Percentiles rank a stretch among this genome's conserved stretches.
phyloP scores from a whole-genome alignment of 768 basidiomycete genomes.

The Kondoa subrosea region DNA sequence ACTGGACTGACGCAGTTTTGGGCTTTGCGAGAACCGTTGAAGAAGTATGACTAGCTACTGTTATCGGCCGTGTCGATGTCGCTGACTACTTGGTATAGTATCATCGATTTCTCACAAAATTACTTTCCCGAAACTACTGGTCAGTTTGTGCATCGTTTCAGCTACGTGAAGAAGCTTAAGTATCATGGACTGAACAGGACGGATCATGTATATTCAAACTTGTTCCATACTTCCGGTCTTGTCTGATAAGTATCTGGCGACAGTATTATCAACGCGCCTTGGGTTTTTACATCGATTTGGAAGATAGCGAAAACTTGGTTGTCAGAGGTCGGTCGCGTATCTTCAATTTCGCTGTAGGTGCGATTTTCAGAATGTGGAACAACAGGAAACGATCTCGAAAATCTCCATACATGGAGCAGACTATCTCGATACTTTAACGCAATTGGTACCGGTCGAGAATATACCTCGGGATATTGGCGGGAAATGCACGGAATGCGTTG shows the following conservation, averaged over 20 bases:
- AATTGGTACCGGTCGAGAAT: background rate
- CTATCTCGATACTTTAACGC: background rate
- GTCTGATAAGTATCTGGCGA: background rate
- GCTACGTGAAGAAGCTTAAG: too few species aligned
- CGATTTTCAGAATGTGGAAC: background rate
- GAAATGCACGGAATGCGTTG: background rate
- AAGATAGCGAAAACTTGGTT: background rate
- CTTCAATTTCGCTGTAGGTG: background rate
- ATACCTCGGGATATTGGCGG: background rate
- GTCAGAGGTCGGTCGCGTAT: background rate
- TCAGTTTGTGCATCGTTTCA: too few species aligned
- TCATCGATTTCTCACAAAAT: background rate
- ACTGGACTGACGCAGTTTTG: background rate
- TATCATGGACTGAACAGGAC: background rate
- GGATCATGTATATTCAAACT: background rate
- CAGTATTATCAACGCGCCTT: background rate
- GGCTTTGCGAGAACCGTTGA: background rate
- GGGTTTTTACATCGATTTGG: background rate
- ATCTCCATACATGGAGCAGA: background rate
- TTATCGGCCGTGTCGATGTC: background rate
- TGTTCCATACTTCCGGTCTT: background rate
- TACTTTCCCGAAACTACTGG: background rate
- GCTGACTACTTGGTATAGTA: background rate
- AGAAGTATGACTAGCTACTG: background rate
- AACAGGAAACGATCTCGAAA: background rate